phyloP scores from a whole-genome alignment of 805 yeast species.

The Candida insectalens region DNA sequence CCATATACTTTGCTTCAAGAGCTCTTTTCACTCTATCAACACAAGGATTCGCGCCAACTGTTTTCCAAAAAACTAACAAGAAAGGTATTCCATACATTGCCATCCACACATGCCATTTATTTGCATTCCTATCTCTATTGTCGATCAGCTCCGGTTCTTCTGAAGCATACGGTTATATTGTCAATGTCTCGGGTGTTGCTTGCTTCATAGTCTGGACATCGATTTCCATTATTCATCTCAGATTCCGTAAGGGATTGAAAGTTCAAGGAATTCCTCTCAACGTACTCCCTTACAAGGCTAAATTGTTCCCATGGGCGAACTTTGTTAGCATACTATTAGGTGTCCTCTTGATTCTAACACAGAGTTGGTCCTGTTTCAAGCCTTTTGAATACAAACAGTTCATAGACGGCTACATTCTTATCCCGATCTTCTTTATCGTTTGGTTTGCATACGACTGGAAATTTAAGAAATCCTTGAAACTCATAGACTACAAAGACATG shows the following conservation, averaged over 20 bases:
- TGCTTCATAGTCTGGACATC: slow-evolving; percentile 62
- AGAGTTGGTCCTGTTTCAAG: slow-evolving; percentile 55
- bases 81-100: slow-evolving; percentile 61
- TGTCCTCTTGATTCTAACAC: slow-evolving; percentile 45
- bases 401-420: slow-evolving; percentile 52
- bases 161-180: slow-evolving; percentile 49
- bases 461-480: too few species aligned
- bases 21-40: slow-evolving; percentile 55
- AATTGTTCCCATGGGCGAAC: slow-evolving; percentile 44
- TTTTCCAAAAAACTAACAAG: slow-evolving; percentile 38
- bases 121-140: slow-evolving; percentile 50
- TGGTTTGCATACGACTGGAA: slow-evolving; percentile 20
- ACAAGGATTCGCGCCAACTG: slow-evolving; percentile 38
- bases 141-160: slow-evolving; percentile 50
- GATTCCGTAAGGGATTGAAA: slow-evolving; percentile 43
- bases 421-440: slow-evolving; percentile 45
- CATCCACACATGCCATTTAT: slow-evolving; percentile 40
- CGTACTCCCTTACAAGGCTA: slow-evolving; percentile 45
- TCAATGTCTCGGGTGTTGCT: slow-evolving; percentile 56
- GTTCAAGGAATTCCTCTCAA: slow-evolving; percentile 30
- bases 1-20: slow-evolving; percentile 61
- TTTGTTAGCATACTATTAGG: slow-evolving; percentile 39
- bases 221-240: slow-evolving; percentile 43
- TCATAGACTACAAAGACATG: slow-evolving; percentile 32
- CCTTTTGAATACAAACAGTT: slow-evolving; percentile 50